Evolutionary conservation across 1,139 yeast species (phyloP), one percentile per base, ranked within the genome.

Genomic region (Sugiyamaella novakii): DNA sequence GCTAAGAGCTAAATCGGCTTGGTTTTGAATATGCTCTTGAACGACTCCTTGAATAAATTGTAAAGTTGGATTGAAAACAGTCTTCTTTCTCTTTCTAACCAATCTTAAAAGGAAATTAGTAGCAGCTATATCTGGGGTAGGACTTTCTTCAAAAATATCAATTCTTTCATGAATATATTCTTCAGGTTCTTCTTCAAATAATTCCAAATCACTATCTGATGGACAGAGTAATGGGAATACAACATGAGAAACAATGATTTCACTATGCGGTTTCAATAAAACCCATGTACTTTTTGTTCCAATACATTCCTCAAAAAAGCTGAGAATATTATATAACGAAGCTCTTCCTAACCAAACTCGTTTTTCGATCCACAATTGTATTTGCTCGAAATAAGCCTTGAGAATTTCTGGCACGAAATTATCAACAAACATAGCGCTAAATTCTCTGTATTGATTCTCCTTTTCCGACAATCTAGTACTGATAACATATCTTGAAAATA

Each of bases 121-220:
- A 1, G 96, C 84, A 0, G 96, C 96, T 36, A 81, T 80, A 61
- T 87, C 96, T 0, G 95, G 81, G 10, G 92, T 83, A 42, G 80
- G 78, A 31, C 80, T 76, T 56, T 87, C 95, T 56, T 86, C 81
- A 60, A 80, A 82, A 51, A 82, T 70, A 63, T 88, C 95, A 61
- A 88, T 76, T 51, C 82, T 80, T 58, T 84, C 76, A 66, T 87
- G 91, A 55, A 92, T 86, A 64, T 89, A 92, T 66, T 91, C 97
- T 51, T 81, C 86, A 5, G 98, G 98, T 62, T 92, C 98, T 54
- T 78, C 80, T 54, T 89, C 96, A 69, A 87, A 91, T 29, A 80
- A 69, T 55, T 87, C 95, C 53, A 89, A 71, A 21, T 80, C 80
- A 10, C 77, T 79, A 52, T 85, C 86, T 17, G 78, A 75, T 8